Base-by-base conservation (phyloP, 805 yeast genomes). In the Clavispora fructus region DNA sequence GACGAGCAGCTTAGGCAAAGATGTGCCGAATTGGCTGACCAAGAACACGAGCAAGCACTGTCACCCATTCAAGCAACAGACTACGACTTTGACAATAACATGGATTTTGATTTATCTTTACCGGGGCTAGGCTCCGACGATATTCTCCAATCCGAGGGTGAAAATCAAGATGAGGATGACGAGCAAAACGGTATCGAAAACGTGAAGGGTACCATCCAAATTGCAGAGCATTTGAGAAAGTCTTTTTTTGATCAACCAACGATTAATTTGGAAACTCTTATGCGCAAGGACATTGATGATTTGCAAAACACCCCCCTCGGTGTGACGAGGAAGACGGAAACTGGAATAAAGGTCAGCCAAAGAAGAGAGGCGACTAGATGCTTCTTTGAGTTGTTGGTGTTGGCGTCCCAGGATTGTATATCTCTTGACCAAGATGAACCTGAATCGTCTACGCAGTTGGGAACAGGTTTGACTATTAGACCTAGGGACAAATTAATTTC, bases 361-460 rank as follows among this genome's bases (percentile, higher is more conserved):
- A 75, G 75, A 57, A 69, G 73, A 53, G 83, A 83, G 55, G 87
- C 89, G 17, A 80, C 88, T 2, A 76, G 80, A 56, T 74, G 87
- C 44, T 90, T 90, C 64, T 90, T 89, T 57, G 95, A 90, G 61
- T 62, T 90, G 60, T 71, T 90, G 54, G 92, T 89, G 4, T 71
- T 90, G 47, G 95, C 95, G 1, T 83, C 94, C 6, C 73, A 80
- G 39, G 90, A 85, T 54, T 83, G 92, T 44, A 68, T 90, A 40
- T 68, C 70, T 13, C 63, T 89, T 37, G 65, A 78, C 32, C 96
- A 88, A 66, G 71, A 73, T 7, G 69, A 68, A 35, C 55, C 53
- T 2, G n/a, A 10, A 10, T 43, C 44, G n/a, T 53, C 51, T 13
- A 57, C 59, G 10, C 56, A 56, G 12, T 56, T 84, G 17, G 87